phyloP scores from a whole-genome alignment of 345 rosid genomes.

The Pistacia integerrima region DNA sequence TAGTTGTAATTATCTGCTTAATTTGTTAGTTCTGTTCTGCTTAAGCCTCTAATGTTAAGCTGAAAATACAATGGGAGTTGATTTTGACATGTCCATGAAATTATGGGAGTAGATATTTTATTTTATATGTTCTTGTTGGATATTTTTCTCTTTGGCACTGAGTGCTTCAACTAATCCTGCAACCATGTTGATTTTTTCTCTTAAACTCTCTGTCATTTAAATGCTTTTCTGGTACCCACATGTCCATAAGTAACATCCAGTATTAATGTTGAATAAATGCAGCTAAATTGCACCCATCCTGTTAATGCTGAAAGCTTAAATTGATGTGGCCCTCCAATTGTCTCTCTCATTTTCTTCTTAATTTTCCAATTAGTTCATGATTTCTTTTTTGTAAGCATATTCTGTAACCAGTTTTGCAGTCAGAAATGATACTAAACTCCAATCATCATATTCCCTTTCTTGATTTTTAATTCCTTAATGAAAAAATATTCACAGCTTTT shows the following conservation, averaged over 20 bases:
- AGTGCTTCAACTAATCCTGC: no score
- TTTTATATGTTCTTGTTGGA: neutral
- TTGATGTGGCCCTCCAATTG: neutral
- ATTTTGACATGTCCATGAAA: neutral
- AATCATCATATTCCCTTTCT: no score
- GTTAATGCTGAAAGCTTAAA: neutral
- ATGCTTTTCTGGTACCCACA: neutral
- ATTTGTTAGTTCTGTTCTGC: no score
- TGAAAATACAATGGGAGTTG: neutral
- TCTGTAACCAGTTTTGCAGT: neutral
- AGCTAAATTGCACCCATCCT: neutral
- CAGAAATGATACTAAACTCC: neutral
- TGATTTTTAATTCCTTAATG: no score
- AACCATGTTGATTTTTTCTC: neutral
- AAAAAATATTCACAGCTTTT: no score
- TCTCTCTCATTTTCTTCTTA: neutral
- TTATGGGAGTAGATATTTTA: neutral
- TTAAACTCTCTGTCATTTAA: neutral
- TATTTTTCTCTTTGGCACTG: no score
- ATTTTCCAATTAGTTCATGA: neutral
- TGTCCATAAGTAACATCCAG: neutral
- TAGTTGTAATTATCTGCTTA: no score
- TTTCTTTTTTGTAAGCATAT: neutral
- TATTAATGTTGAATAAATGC: neutral
- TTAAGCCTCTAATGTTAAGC: neutral